These are phyloP conservation scores for Curvularia lunata DNA, from an alignment of 2,329 filamentous ascomycete genomes.

Conservation along the genomic window DNA sequence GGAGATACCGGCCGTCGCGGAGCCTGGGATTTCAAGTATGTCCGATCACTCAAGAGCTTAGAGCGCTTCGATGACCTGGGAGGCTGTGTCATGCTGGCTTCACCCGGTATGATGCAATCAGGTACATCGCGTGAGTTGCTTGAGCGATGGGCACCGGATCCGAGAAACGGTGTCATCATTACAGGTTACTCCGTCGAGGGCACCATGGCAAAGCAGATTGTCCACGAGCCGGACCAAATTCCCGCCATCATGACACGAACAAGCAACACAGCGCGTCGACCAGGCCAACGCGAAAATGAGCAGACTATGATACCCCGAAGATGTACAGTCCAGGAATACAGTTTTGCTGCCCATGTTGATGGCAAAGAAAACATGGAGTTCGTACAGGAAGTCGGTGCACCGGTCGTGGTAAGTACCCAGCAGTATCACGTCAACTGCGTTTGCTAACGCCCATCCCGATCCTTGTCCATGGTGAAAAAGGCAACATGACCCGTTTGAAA, in stretches of 20 bases:
- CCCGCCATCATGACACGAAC: constrained; percentile 81
- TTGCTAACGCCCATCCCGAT: constrained; percentile 60
- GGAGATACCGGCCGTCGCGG: constrained; percentile 77
- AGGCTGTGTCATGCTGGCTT: constrained; percentile 95
- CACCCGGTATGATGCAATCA: constrained; percentile 97
- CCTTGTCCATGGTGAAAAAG: constrained; percentile 93
- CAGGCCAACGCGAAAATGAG: constrained; percentile 72
- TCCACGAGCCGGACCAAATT: constrained; percentile 94
- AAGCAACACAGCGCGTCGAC: constrained; percentile 62
- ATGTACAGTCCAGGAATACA: constrained; percentile 92
- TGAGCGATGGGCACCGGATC: constrained; percentile 93
- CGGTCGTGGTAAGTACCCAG: constrained; percentile 77
- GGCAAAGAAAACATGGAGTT: constrained; percentile 96
- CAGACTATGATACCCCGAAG: constrained; percentile 89
- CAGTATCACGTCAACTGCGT: not conserved
- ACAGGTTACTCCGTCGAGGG: constrained; percentile 98
- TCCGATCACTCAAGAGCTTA: constrained; percentile 87
- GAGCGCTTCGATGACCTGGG: constrained; percentile 97
- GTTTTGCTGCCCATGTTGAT: constrained; percentile 95
- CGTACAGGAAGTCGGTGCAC: constrained; percentile 90
- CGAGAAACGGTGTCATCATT: constrained; percentile 97
- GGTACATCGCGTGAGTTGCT: constrained; percentile 91
- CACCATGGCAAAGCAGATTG: constrained; percentile 95
- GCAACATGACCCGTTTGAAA: constrained; percentile 97
- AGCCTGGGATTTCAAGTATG: constrained; percentile 96